Conservation (phyloP, 2,329 filamentous ascomycete species). For the Ophiosphaerella herpotricha region DNA sequence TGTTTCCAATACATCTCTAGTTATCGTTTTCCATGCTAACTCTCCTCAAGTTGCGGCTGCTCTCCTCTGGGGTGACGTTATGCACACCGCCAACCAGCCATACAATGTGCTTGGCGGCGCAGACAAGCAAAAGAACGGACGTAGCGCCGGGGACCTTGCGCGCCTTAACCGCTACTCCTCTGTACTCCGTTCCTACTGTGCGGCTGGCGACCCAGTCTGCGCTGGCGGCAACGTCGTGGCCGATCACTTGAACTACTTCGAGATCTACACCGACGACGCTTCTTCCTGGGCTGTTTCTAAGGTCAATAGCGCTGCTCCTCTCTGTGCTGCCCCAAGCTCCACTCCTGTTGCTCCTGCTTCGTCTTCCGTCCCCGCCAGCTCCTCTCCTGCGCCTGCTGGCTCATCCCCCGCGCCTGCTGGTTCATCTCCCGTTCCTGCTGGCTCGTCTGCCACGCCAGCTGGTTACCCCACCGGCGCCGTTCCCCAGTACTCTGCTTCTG, state of each 20-base stretch:
- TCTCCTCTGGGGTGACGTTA: constrained; percentile 28
- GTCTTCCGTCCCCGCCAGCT: constrained; percentile 1
- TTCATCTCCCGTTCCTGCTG: constrained; percentile 8
- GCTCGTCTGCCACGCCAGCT: constrained; percentile 3
- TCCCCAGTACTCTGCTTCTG: background rate
- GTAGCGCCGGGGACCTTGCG: constrained; percentile 14
- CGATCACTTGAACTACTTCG: constrained; percentile 63
- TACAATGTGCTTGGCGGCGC: constrained; percentile 29
- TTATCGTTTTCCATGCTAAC: constrained; percentile 1
- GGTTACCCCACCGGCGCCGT: background rate
- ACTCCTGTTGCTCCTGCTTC: constrained; percentile 9
- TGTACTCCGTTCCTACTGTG: constrained; percentile 66
- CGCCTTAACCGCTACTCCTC: constrained; percentile 41
- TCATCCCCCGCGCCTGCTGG: constrained; percentile 8
- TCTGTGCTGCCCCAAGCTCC: constrained; percentile 13
- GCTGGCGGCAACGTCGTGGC: constrained; percentile 63
- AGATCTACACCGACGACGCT: constrained; percentile 25
- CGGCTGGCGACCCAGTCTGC: constrained; percentile 65
- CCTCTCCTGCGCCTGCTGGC: background rate
- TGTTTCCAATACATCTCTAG: constrained; percentile 1
- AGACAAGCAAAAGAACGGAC: constrained; percentile 14
- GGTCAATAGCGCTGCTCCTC: constrained; percentile 15
- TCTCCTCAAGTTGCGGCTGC: constrained; percentile 17
- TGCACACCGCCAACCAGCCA: constrained; percentile 25
- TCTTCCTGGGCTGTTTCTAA: constrained; percentile 25